These are phyloP conservation scores for Fusarium hainanense DNA, from an alignment of 2,329 filamentous ascomycete genomes.

Conservation along the genomic window DNA sequence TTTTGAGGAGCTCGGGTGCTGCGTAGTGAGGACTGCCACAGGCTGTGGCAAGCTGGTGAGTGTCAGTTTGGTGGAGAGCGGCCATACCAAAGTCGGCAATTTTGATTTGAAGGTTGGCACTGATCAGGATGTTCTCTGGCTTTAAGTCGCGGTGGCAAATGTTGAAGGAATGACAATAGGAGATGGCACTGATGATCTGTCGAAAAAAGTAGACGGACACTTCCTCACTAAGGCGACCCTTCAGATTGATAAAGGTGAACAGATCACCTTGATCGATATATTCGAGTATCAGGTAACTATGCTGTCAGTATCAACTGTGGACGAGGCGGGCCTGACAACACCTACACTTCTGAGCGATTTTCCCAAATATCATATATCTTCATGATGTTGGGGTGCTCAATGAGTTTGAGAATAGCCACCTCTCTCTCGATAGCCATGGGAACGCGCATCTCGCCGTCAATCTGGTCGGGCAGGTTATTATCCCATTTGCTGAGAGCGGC, in stretches of 20 bases:
- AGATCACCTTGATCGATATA: constrained; percentile 84
- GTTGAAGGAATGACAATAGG: constrained; percentile 93
- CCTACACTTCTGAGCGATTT: constrained; percentile 90
- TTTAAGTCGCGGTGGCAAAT: constrained; percentile 98
- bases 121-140: constrained; percentile 94
- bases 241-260: constrained; percentile 83
- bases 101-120: constrained; percentile 81
- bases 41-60: constrained; percentile 83
- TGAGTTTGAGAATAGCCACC: constrained; percentile 95
- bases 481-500: constrained; percentile 83
- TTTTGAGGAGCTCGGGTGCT: constrained; percentile 88
- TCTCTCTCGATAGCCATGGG: constrained; percentile 93
- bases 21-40: constrained; percentile 98
- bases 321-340: background rate
- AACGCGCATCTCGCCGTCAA: constrained; percentile 74
- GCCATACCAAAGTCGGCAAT: constrained; percentile 99
- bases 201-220: constrained; percentile 87
- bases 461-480: constrained; percentile 63
- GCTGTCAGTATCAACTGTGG: constrained; percentile 14
- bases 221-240: constrained; percentile 80
- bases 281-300: constrained; percentile 92
- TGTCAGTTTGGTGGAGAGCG: constrained; percentile 83
- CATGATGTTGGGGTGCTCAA: constrained; percentile 95
- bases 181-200: constrained; percentile 90
- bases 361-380: constrained; percentile 98